Evolutionary conservation across 352 stramenopile species (phyloP).

Genomic region (Globisporangium nodosum): DNA sequence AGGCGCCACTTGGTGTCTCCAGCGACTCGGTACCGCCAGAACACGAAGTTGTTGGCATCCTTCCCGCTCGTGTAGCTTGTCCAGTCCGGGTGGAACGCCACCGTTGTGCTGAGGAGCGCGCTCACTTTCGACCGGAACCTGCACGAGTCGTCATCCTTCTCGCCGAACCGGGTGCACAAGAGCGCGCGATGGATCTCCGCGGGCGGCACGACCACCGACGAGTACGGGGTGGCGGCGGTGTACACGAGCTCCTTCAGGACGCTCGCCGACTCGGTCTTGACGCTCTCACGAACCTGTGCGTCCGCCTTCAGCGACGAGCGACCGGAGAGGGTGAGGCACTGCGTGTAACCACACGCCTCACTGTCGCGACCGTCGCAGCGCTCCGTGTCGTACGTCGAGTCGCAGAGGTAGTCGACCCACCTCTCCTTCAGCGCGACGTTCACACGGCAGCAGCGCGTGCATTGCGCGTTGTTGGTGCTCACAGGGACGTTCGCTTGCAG

Average conservation of each 20-base stretch:
- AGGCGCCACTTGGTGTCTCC: conserved; percentile 8
- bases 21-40: conserved; percentile 15
- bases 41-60: conserved; percentile 9
- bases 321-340: conserved; percentile 9
- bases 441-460: conserved; percentile 19
- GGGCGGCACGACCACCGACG: background rate
- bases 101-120: conserved; percentile 7
- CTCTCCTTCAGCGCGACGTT: conserved; percentile 18
- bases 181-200: conserved; percentile 16
- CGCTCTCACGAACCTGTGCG: conserved; percentile 1
- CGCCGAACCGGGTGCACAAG: conserved; percentile 8
- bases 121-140: conserved; percentile 1
- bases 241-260: background rate
- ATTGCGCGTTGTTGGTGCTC: background rate
- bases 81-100: conserved; percentile 7
- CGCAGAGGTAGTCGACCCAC: conserved; percentile 18
- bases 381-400: conserved; percentile 18
- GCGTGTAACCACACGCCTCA: conserved; percentile 9
- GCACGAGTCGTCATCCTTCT: conserved; percentile 4
- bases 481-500: conserved; percentile 7
- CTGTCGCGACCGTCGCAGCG: conserved; percentile 11
- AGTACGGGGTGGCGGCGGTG: background rate
- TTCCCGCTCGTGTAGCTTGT: conserved; percentile 3
- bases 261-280: conserved; percentile 7
- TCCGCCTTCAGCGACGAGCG: conserved; percentile 1